phyloP scores from a whole-genome alignment of 805 yeast species.

The Ogataea glucozyma region DNA sequence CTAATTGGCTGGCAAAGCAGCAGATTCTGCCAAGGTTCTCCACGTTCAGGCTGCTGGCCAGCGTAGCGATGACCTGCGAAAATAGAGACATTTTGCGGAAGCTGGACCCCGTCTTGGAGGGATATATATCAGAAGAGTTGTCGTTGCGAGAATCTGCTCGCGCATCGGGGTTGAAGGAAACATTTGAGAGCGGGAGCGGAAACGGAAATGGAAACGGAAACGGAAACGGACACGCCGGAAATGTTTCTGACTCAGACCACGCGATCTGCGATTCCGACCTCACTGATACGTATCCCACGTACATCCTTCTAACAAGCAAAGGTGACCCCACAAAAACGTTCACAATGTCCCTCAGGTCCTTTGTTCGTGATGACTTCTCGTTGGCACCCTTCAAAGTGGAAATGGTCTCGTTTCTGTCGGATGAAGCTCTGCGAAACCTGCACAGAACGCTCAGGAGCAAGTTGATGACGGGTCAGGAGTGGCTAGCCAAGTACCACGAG shows the following conservation, averaged over 20 bases:
- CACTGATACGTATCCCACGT: constrained; percentile 54
- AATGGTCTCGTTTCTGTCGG: constrained; percentile 49
- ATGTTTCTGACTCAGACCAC: no score
- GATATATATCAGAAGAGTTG: constrained; percentile 45
- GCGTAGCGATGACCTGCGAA: constrained; percentile 46
- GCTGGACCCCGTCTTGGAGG: constrained; percentile 37
- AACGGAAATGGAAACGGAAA: no score
- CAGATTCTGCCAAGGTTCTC: constrained; percentile 55
- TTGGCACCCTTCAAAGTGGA: constrained; percentile 37
- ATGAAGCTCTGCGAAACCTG: constrained; percentile 48
- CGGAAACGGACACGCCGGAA: no score
- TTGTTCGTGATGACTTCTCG: constrained; percentile 27
- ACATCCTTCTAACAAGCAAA: constrained; percentile 37
- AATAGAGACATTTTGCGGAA: constrained; percentile 38
- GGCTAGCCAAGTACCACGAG: constrained; percentile 50
- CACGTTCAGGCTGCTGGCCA: constrained; percentile 46
- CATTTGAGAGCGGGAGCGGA: no score
- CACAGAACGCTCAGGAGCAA: constrained; percentile 40
- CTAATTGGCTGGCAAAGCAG: constrained; percentile 51
- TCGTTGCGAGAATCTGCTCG: constrained; percentile 41
- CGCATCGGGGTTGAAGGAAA: no score
- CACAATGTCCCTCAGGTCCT: constrained; percentile 36
- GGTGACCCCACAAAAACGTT: constrained; percentile 31
- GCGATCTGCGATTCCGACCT: constrained; percentile 55
- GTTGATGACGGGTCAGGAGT: constrained; percentile 48